Conservation (phyloP, 1,139 yeast species). For the Yamadazyma membranifaciens region DNA sequence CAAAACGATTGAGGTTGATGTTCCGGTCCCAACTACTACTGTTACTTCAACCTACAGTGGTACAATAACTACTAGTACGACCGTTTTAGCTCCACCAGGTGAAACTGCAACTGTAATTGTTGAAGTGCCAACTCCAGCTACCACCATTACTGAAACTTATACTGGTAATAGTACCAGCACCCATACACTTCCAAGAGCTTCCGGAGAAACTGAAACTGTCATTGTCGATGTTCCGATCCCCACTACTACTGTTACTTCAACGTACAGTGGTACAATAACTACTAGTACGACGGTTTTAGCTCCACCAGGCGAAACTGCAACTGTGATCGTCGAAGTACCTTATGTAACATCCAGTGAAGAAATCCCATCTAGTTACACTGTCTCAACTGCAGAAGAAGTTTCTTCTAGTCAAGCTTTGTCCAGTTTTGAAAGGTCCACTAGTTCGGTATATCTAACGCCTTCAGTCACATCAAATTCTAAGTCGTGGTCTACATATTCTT, state of each 20-base stretch:
- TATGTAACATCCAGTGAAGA: too few species aligned
- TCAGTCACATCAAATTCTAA: slow-evolving; percentile 1
- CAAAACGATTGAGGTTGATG: slow-evolving; percentile 12
- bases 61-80: slow-evolving; percentile 11
- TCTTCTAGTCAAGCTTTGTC: too few species aligned
- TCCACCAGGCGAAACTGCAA: slow-evolving; percentile 11
- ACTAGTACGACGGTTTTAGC: slow-evolving; percentile 9
- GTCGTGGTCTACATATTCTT: too few species aligned
- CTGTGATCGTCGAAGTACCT: slow-evolving; percentile 6
- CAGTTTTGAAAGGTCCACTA: too few species aligned
- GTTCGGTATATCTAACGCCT: slow-evolving; percentile 1
- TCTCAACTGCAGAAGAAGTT: too few species aligned
- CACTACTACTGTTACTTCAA: slow-evolving; percentile 4
- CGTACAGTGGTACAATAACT: background rate
- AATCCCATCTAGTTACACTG: background rate
- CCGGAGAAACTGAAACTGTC: slow-evolving; percentile 11
- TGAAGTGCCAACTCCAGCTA: slow-evolving; percentile 11
- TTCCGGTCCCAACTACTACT: slow-evolving; percentile 18
- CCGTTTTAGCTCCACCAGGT: slow-evolving; percentile 10
- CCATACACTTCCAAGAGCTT: slow-evolving; percentile 7
- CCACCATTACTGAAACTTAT: slow-evolving; percentile 10
- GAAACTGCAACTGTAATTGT: slow-evolving; percentile 13
- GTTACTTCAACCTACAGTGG: slow-evolving; percentile 16
- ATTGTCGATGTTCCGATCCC: slow-evolving; percentile 14
- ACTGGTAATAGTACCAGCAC: slow-evolving; percentile 12